Percentiles rank a stretch among this genome's conserved stretches.
These are phyloP conservation scores for Lophiostoma macrostomum DNA, from an alignment of 495 filamentous ascomycete species.

Conservation along the genomic window DNA sequence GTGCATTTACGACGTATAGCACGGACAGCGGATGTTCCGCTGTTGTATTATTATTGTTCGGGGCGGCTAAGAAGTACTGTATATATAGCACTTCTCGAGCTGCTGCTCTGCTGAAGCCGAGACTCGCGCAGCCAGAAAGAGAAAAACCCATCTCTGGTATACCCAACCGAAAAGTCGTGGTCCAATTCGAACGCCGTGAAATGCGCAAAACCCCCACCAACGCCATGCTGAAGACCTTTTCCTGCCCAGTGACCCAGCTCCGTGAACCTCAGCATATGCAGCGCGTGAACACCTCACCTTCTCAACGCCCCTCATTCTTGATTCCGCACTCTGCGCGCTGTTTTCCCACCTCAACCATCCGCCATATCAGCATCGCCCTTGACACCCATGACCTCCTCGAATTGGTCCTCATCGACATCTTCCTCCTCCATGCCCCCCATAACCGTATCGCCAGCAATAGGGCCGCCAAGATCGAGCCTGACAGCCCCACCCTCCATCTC, in stretches of 20 bases:
- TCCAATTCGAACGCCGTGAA: slow-evolving; percentile 33
- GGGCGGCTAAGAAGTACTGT: not conserved
- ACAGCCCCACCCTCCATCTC: slow-evolving; percentile 46
- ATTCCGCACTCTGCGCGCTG: not conserved
- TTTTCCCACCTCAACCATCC: slow-evolving; percentile 39
- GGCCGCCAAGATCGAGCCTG: slow-evolving; percentile 7
- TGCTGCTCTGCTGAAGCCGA: no score
- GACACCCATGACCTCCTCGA: slow-evolving; percentile 36
- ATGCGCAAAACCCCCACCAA: slow-evolving; percentile 26
- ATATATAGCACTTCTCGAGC: not conserved
- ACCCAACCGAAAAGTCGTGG: slow-evolving; percentile 8
- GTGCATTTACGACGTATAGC: no score
- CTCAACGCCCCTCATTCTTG: not conserved
- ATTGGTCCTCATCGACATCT: slow-evolving; percentile 31
- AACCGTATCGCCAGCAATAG: slow-evolving; percentile 11
- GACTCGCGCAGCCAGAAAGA: no score
- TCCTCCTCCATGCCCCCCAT: slow-evolving; percentile 31
- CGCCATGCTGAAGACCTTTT: no score
- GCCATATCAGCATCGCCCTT: slow-evolving; percentile 46
- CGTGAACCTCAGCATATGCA: not conserved
- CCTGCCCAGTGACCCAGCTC: not conserved
- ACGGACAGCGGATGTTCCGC: no score
- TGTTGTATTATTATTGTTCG: slow-evolving; percentile 24
- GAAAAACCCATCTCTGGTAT: slow-evolving; percentile 27
- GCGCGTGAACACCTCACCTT: no score